phyloP scores from a whole-genome alignment of 768 basidiomycete species.

The Lactarius deliciosus region DNA sequence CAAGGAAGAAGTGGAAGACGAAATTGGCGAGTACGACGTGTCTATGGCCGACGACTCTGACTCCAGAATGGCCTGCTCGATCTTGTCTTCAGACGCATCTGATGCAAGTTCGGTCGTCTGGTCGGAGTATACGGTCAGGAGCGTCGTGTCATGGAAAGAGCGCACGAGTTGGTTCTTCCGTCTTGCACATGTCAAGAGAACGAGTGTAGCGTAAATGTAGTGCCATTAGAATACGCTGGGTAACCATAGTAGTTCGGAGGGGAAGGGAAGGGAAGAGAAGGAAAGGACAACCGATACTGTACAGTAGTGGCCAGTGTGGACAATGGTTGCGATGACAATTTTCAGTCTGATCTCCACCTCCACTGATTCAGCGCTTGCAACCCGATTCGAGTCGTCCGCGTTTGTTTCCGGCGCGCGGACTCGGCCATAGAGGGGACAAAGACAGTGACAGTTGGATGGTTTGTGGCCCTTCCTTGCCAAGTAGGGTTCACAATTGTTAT shows the following conservation, averaged over 20 bases:
- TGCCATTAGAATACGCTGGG: neutral
- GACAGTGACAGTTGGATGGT: neutral
- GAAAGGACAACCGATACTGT: neutral
- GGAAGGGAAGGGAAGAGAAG: too few species aligned
- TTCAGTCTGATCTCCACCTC: neutral
- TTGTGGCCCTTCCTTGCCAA: neutral
- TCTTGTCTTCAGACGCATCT: neutral
- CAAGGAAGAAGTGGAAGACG: neutral
- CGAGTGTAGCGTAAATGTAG: neutral
- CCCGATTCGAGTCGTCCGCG: neutral
- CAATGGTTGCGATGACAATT: neutral
- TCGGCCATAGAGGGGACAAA: neutral
- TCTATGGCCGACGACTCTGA: neutral
- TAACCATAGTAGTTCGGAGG: neutral
- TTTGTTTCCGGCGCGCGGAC: neutral
- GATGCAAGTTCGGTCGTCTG: neutral
- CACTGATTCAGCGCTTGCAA: neutral
- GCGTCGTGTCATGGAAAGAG: constrained; percentile 12
- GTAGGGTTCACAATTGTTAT: neutral
- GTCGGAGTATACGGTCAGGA: constrained; percentile 10
- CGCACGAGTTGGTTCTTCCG: constrained; percentile 2
- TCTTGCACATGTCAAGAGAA: neutral
- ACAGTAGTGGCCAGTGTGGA: too few species aligned
- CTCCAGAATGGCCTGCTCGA: neutral
- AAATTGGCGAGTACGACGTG: neutral